Conservation (phyloP, 495 filamentous ascomycete genomes). For the Staphylotrichum longicolle region DNA sequence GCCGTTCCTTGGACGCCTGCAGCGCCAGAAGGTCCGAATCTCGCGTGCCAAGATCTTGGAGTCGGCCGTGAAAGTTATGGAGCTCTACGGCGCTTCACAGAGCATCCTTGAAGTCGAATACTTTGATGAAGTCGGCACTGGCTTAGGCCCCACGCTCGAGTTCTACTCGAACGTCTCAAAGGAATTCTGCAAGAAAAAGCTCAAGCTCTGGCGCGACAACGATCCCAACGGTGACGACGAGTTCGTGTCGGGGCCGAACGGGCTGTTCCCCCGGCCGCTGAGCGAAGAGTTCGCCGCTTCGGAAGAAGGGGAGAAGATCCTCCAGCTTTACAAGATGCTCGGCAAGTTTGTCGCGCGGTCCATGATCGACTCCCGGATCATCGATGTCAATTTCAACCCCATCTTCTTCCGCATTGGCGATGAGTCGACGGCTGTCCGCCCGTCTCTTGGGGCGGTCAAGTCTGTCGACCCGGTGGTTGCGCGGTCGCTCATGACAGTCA, state of each 20-base stretch:
- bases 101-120: constrained; percentile 98
- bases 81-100: constrained; percentile 91
- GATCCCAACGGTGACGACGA: constrained; percentile 74
- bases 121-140: constrained; percentile 97
- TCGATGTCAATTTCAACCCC: constrained; percentile 96
- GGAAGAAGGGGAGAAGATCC: constrained; percentile 75
- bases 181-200: constrained; percentile 94
- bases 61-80: constrained; percentile 99
- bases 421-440: constrained; percentile 66
- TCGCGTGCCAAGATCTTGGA: constrained; percentile 89
- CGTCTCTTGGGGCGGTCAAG: constrained; percentile 89
- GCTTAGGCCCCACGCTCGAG: constrained; percentile 92
- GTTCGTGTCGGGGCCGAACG: constrained; percentile 80
- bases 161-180: constrained; percentile 98
- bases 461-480: constrained; percentile 85
- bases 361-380: constrained; percentile 97
- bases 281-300: constrained; percentile 70
- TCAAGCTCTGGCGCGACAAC: constrained; percentile 93
- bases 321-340: constrained; percentile 87
- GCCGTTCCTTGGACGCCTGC: constrained; percentile 87
- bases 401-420: constrained; percentile 96
- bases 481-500: constrained; percentile 79
- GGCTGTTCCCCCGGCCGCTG: constrained; percentile 92
- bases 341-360: constrained; percentile 97
- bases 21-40: constrained; percentile 96